A percentile compares a stretch with the other conserved stretches of the same genome.
phyloP scores from a whole-genome alignment of 345 rosid genomes.

The Gossypium rotundifolium region DNA sequence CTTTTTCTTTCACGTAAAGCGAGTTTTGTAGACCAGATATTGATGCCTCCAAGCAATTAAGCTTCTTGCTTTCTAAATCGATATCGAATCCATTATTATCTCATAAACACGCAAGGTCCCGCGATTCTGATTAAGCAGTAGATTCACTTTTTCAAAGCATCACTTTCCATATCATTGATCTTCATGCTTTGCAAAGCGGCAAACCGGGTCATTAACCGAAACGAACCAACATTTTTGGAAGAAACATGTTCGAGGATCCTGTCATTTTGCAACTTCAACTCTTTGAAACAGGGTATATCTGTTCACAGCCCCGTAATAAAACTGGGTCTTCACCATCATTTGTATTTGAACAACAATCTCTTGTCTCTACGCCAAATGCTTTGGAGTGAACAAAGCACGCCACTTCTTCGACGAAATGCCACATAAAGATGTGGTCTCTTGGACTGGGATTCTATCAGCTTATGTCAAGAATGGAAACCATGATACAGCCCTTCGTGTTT shows the following conservation, averaged over 20 bases:
- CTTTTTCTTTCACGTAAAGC: too few relatives aligned
- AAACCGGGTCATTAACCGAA: constrained; percentile 12
- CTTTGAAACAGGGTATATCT: constrained; percentile 41
- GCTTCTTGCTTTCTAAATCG: too few relatives aligned
- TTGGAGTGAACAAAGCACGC: constrained; percentile 32
- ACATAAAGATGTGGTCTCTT: constrained; percentile 49
- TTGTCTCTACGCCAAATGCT: constrained; percentile 41
- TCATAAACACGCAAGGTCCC: not conserved
- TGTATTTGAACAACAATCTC: constrained; percentile 57
- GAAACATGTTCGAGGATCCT: constrained; percentile 38
- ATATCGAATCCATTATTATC: not conserved
- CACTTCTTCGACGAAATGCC: constrained; percentile 74
- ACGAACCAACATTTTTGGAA: constrained; percentile 29
- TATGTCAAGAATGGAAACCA: constrained; percentile 34
- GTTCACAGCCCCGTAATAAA: constrained; percentile 53
- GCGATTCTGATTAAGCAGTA: not conserved
- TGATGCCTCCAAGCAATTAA: too few relatives aligned
- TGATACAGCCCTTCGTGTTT: constrained; percentile 34
- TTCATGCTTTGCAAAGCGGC: constrained; percentile 29
- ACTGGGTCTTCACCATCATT: constrained; percentile 33
- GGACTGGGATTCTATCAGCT: constrained; percentile 58
- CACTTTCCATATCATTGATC: not conserved
- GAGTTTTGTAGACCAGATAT: too few relatives aligned
- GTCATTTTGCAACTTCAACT: constrained; percentile 43
- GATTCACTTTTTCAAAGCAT: not conserved